These are phyloP conservation scores for Toxicodendron radicans DNA, from an alignment of 345 rosid species.

Conservation along the genomic window DNA sequence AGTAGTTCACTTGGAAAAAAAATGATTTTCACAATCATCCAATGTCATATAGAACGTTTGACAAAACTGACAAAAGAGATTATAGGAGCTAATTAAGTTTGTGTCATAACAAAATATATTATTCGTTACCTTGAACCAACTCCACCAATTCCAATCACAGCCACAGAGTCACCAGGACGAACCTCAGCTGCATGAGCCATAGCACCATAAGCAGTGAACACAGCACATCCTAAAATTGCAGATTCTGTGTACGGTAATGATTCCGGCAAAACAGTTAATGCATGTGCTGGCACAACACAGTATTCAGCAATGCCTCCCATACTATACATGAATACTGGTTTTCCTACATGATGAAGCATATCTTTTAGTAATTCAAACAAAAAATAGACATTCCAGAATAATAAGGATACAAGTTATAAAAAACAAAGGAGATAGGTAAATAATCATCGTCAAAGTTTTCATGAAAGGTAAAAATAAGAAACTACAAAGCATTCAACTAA, in stretches of 20 bases:
- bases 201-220: slow-evolving; percentile 96
- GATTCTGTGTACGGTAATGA: slow-evolving; percentile 87
- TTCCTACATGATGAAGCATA: slow-evolving; percentile 45
- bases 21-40: not conserved
- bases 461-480: not conserved
- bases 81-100: not conserved
- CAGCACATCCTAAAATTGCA: slow-evolving; percentile 95
- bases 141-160: slow-evolving; percentile 90
- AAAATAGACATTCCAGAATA: slow-evolving; percentile 5
- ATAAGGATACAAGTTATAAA: not conserved
- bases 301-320: slow-evolving; percentile 99
- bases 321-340: slow-evolving; percentile 92
- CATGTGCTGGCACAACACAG: slow-evolving; percentile 81
- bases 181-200: slow-evolving; percentile 97
- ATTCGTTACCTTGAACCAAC: slow-evolving; percentile 78
- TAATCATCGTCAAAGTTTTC: not conserved
- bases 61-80: not conserved
- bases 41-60: not conserved
- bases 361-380: slow-evolving; percentile 16
- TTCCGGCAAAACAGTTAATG: slow-evolving; percentile 56
- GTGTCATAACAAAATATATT: not conserved
- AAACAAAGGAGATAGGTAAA: not conserved
- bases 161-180: slow-evolving; percentile 87
- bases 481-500: not conserved
- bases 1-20: not conserved